Evolutionary conservation across 1,284 basidiomycete genomes (phyloP).

Genomic region (Uromyces viciae-fabae): DNA sequence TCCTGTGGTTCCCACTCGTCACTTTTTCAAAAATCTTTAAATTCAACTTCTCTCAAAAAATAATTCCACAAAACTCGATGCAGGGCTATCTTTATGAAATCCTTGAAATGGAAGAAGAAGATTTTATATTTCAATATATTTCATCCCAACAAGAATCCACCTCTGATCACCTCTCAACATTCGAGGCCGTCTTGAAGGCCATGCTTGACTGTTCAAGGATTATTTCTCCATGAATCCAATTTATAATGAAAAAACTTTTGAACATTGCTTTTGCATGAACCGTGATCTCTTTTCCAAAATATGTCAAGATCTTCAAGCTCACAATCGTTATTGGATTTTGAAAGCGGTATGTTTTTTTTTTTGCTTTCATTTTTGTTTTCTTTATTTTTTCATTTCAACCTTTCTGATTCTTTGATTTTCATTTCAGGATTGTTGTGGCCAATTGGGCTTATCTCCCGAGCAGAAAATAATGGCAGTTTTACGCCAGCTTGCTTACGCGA

Average conservation of each 20-base stretch:
- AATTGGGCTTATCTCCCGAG: background rate
- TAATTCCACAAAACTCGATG: too few relatives aligned
- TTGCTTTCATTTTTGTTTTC: background rate
- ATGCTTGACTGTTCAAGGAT: background rate
- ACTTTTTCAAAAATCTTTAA: too few relatives aligned
- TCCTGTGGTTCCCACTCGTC: too few relatives aligned
- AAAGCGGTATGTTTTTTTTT: background rate
- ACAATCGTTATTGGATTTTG: background rate
- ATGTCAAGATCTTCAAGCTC: background rate
- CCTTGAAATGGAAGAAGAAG: background rate
- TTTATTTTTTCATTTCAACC: background rate
- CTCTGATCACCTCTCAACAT: background rate
- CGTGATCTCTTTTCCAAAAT: background rate
- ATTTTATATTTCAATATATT: too few relatives aligned
- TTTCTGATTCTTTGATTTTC: background rate
- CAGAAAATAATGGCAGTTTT: slow-evolving; percentile 5
- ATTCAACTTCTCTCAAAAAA: too few relatives aligned
- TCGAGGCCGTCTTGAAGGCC: background rate
- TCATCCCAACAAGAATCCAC: too few relatives aligned
- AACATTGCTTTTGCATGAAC: background rate
- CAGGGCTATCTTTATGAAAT: background rate
- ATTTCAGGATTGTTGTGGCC: background rate
- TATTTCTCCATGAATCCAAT: background rate
- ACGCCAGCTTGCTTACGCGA: background rate
- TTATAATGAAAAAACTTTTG: background rate